A percentile compares a stretch with the other conserved stretches of the same genome.
phyloP scores from a whole-genome alignment of 1,284 basidiomycete species.

The Blastosporella zonata region DNA sequence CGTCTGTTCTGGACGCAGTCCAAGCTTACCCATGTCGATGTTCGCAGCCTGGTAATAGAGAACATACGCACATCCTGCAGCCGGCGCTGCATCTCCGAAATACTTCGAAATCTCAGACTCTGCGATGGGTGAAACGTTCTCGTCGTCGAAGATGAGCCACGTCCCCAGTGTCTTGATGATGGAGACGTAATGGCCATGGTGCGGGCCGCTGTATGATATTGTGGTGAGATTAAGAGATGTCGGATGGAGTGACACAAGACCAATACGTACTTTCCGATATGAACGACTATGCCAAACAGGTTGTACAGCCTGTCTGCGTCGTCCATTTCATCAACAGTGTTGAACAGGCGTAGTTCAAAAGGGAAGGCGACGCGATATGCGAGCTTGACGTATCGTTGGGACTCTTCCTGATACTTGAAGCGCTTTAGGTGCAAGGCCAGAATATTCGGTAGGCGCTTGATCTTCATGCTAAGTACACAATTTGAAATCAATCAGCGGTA shows the following conservation, averaged over 20 bases:
- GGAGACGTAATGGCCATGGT: slow-evolving; percentile 97
- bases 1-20: slow-evolving; percentile 43
- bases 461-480: slow-evolving; percentile 78
- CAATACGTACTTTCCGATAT: slow-evolving; percentile 87
- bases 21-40: slow-evolving; percentile 69
- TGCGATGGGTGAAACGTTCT: slow-evolving; percentile 83
- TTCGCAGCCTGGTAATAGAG: slow-evolving; percentile 96
- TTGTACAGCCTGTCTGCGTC: slow-evolving; percentile 90
- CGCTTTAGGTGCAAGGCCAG: slow-evolving; percentile 95
- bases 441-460: slow-evolving; percentile 92
- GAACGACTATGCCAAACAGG: slow-evolving; percentile 94
- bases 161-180: slow-evolving; percentile 83
- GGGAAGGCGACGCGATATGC: slow-evolving; percentile 97
- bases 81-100: slow-evolving; percentile 82
- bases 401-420: slow-evolving; percentile 95
- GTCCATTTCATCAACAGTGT: slow-evolving; percentile 91
- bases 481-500: slow-evolving; percentile 13
- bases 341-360: slow-evolving; percentile 90
- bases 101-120: slow-evolving; percentile 91
- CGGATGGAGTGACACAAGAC: slow-evolving; percentile 10
- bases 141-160: slow-evolving; percentile 97
- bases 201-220: slow-evolving; percentile 68
- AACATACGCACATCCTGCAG: slow-evolving; percentile 89
- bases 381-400: slow-evolving; percentile 89
- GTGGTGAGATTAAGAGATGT: slow-evolving; percentile 13